Evolutionary conservation across 768 basidiomycete species (phyloP).

Genomic region (Mycena maculata): DNA sequence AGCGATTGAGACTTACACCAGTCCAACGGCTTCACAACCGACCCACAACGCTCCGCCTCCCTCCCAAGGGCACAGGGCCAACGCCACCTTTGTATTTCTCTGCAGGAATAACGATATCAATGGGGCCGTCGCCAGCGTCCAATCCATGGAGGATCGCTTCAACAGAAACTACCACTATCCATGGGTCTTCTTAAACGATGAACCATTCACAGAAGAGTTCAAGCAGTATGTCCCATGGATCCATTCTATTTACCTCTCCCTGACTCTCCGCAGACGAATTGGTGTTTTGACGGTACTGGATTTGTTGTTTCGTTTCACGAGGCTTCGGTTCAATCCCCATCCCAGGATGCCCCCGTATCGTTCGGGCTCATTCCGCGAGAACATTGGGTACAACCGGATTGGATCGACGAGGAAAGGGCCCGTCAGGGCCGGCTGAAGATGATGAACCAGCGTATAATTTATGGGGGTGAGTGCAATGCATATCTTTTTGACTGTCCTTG

Average conservation of each 20-base stretch:
- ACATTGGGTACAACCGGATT: constrained; percentile 65
- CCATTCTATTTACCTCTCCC: background rate
- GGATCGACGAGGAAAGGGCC: constrained; percentile 80
- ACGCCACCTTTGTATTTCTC: constrained; percentile 86
- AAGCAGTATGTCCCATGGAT: constrained; percentile 57
- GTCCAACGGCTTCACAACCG: background rate
- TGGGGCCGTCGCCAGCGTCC: constrained; percentile 66
- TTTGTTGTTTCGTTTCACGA: background rate
- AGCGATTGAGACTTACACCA: background rate
- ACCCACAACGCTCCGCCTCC: constrained; percentile 14
- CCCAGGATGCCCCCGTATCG: constrained; percentile 58
- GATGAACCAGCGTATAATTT: constrained; percentile 71
- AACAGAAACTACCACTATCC: constrained; percentile 82
- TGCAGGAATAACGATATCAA: constrained; percentile 65
- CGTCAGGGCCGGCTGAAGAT: constrained; percentile 68
- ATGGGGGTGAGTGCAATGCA: constrained; percentile 55
- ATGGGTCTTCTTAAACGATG: constrained; percentile 89
- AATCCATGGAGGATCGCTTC: constrained; percentile 84
- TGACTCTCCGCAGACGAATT: constrained; percentile 53
- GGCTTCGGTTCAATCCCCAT: background rate
- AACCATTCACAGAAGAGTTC: constrained; percentile 79
- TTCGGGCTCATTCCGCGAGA: constrained; percentile 80
- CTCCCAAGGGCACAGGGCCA: constrained; percentile 56
- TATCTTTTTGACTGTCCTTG: background rate
- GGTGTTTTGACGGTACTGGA: constrained; percentile 56